Conservation (phyloP, 73 alveolate species). For the Tetrahymena borealis region DNA sequence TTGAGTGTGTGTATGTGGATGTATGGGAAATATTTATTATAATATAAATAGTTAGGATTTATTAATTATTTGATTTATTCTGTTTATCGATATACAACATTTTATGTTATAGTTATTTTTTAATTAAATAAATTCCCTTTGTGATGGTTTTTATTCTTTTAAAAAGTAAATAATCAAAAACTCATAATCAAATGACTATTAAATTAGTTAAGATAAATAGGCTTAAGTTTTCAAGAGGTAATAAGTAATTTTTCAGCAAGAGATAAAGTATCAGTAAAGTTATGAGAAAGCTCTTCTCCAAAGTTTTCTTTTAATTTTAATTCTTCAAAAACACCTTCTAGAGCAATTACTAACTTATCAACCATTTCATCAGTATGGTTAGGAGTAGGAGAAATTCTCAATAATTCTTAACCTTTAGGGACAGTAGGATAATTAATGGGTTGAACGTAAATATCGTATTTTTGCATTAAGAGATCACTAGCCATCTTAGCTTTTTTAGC, state of each 20-base stretch:
- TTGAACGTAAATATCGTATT: constrained; percentile 57
- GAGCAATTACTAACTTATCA: constrained; percentile 24
- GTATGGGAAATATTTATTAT: no score
- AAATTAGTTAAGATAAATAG: neutral
- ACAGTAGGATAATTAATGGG: constrained; percentile 82
- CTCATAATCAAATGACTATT: no score
- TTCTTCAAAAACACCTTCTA: constrained; percentile 22
- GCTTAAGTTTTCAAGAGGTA: neutral
- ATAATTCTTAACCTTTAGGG: constrained; percentile 53
- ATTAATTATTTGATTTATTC: no score
- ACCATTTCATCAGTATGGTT: constrained; percentile 41
- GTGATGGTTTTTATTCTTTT: no score
- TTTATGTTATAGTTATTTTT: no score
- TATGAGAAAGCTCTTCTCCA: neutral
- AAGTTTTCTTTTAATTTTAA: constrained; percentile 5
- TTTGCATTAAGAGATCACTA: constrained; percentile 46
- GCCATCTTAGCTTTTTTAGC: constrained; percentile 50
- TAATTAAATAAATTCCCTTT: no score
- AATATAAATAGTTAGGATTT: no score
- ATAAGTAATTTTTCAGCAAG: neutral
- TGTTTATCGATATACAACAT: no score
- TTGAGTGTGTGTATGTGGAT: no score
- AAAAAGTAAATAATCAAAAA: no score
- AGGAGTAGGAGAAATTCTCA: constrained; percentile 55
- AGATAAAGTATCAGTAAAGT: neutral